Evolutionary conservation across 805 yeast genomes (phyloP).

Genomic region (Starmera caribaea): DNA sequence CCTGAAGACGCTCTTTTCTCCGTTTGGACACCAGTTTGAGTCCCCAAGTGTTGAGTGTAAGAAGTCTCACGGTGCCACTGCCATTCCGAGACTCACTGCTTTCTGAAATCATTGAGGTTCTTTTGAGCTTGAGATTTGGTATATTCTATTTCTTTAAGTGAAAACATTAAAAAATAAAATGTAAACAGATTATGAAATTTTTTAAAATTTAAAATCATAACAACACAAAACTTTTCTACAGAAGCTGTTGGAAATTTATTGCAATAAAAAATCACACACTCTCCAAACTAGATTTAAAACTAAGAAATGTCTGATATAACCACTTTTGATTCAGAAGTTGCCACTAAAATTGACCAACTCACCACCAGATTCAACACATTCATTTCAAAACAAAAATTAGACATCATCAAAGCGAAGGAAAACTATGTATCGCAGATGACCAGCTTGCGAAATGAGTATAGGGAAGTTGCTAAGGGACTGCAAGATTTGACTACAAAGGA

Average conservation of each 20-base stretch:
- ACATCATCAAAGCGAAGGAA: conserved; percentile 25
- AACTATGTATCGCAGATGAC: conserved; percentile 22
- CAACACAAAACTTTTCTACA: too few relatives aligned
- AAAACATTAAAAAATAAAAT: too few relatives aligned
- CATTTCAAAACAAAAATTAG: conserved; percentile 24
- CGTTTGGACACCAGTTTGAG: conserved; percentile 71
- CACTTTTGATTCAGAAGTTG: conserved; percentile 25
- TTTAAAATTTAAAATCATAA: too few relatives aligned
- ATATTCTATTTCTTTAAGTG: too few relatives aligned
- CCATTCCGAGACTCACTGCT: neutral
- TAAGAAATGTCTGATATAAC: neutral
- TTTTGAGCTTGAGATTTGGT: too few relatives aligned
- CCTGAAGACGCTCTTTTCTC: conserved; percentile 54
- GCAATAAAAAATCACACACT: too few relatives aligned
- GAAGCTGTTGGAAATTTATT: too few relatives aligned
- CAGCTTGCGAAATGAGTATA: conserved; percentile 23
- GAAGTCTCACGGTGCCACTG: conserved; percentile 29
- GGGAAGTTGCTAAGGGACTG: conserved; percentile 23
- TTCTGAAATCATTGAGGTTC: too few relatives aligned
- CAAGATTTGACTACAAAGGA: conserved; percentile 20
- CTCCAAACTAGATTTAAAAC: too few relatives aligned
- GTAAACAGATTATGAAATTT: too few relatives aligned
- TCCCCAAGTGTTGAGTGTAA: conserved; percentile 86
- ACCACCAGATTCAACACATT: conserved; percentile 27
- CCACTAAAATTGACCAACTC: conserved; percentile 28